A percentile compares a stretch with the other conserved stretches of the same genome.
These are phyloP conservation scores for Blastobotrys arbuscula DNA, from an alignment of 1,139 yeast species.

Conservation along the genomic window DNA sequence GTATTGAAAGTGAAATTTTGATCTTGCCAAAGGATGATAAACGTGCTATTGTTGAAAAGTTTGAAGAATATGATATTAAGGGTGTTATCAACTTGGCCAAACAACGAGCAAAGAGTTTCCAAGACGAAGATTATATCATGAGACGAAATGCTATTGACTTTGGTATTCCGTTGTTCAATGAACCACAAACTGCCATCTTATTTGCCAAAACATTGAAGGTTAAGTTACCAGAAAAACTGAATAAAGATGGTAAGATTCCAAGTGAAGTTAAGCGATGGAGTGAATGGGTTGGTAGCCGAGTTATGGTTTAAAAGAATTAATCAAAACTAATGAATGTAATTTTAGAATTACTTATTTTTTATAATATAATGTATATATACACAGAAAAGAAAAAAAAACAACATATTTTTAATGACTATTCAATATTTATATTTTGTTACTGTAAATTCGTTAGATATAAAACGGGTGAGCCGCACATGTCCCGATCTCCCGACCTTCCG, in stretches of 20 bases:
- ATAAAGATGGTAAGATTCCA: conserved; percentile 55
- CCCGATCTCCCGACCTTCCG: too few relatives aligned
- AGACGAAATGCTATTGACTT: conserved; percentile 98
- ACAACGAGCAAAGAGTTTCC: conserved; percentile 76
- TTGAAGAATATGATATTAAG: conserved; percentile 75
- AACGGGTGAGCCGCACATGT: too few relatives aligned
- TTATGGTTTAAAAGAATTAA: neutral
- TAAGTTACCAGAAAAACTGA: conserved; percentile 50
- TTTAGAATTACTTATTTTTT: too few relatives aligned
- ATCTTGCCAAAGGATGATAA: conserved; percentile 91
- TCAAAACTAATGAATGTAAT: too few relatives aligned
- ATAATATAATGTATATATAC: too few relatives aligned
- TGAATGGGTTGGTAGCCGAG: conserved; percentile 76
- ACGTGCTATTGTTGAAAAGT: conserved; percentile 86
- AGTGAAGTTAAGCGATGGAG: conserved; percentile 91
- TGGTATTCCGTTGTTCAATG: conserved; percentile 92
- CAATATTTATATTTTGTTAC: too few relatives aligned
- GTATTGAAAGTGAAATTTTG: conserved; percentile 52
- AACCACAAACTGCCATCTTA: conserved; percentile 84
- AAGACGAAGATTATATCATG: conserved; percentile 93
- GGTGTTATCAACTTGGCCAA: conserved; percentile 89
- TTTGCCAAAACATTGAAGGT: conserved; percentile 79
- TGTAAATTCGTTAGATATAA: too few relatives aligned
- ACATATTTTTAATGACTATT: too few relatives aligned
- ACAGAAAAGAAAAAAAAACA: too few relatives aligned